phyloP scores from a whole-genome alignment of 2,329 filamentous ascomycete genomes.

The Zelopaecilomyces penicillatus region DNA sequence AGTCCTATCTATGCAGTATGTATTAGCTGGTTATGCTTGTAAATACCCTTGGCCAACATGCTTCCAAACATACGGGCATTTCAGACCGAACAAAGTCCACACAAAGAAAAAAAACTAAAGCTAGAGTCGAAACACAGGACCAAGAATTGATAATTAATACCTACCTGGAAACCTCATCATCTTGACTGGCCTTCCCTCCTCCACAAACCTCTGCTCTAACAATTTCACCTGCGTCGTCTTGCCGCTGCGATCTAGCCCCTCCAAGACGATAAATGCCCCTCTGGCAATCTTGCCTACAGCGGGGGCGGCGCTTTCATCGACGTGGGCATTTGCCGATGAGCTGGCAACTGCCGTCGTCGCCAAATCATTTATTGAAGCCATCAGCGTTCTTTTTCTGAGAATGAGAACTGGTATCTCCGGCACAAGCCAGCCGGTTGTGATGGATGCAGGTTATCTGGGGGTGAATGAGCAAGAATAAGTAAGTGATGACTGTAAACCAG shows the following conservation, averaged over 20 bases:
- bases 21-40: too few species aligned
- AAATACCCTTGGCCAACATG: too few species aligned
- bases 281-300: constrained; percentile 19
- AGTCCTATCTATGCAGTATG: constrained; percentile 53
- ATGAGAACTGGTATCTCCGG: too few species aligned
- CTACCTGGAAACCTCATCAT: constrained; percentile 51
- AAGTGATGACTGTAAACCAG: too few species aligned
- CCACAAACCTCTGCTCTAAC: constrained; percentile 48
- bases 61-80: too few species aligned
- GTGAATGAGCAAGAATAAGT: too few species aligned
- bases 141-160: constrained; percentile 14
- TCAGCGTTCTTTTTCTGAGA: constrained; percentile 6
- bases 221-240: constrained; percentile 84
- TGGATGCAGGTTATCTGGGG: too few species aligned
- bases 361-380: constrained; percentile 43
- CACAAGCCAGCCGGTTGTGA: too few species aligned
- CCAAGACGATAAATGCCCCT: constrained; percentile 73
- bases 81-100: too few species aligned
- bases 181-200: constrained; percentile 40
- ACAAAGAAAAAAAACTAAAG: too few species aligned
- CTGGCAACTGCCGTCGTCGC: constrained; percentile 38
- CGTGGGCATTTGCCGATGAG: constrained; percentile 23
- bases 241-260: constrained; percentile 82
- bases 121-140: background rate
- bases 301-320: constrained; percentile 8